A percentile compares a stretch with the other conserved stretches of the same genome.
These are phyloP conservation scores for Periconia macrospinosa DNA, from an alignment of 2,329 filamentous ascomycete species.

Conservation along the genomic window DNA sequence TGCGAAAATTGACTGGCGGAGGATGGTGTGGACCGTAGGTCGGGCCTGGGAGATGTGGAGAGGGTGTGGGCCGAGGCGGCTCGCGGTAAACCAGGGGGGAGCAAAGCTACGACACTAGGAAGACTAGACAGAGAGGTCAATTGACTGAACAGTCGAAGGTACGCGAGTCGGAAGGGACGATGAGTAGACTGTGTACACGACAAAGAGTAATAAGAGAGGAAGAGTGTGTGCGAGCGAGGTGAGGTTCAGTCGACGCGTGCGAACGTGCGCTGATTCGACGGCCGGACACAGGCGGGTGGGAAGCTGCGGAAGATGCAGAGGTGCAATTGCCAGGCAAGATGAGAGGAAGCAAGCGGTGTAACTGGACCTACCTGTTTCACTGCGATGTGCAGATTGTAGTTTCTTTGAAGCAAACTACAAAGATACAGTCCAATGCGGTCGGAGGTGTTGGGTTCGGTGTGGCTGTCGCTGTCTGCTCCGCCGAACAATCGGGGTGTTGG, in stretches of 20 bases:
- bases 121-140: conserved; percentile 12
- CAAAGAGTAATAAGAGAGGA: not conserved
- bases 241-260: conserved; percentile 7
- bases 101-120: conserved; percentile 6
- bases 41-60: too few species aligned
- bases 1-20: conserved; percentile 1
- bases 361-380: conserved; percentile 16
- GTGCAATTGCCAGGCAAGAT: not conserved
- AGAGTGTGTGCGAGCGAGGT: conserved; percentile 7
- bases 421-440: too few species aligned
- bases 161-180: too few species aligned
- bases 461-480: too few species aligned
- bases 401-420: too few species aligned
- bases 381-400: too few species aligned
- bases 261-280: conserved; percentile 16
- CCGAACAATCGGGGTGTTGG: not conserved
- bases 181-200: not conserved
- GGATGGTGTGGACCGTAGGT: not conserved
- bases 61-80: conserved; percentile 6
- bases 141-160: conserved; percentile 15
- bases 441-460: too few species aligned
- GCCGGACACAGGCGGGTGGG: conserved; percentile 29
- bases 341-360: conserved; percentile 4
- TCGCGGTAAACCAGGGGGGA: conserved; percentile 19
- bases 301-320: conserved; percentile 24